Evolutionary conservation across 495 filamentous ascomycete species (phyloP).

Genomic region (Penicillium canariense): DNA sequence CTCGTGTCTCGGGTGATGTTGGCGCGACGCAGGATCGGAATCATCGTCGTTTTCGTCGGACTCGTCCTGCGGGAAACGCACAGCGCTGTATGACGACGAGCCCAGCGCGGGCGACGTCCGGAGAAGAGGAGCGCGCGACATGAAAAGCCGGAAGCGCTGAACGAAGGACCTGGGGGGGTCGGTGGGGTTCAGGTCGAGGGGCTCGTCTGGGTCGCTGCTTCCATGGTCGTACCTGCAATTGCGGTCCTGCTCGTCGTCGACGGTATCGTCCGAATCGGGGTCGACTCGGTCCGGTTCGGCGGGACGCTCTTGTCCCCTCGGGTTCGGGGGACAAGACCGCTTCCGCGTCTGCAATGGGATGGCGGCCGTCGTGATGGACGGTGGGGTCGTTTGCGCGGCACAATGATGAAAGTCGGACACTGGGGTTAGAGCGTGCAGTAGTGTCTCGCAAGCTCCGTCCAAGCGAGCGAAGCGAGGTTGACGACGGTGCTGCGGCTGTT

Average conservation of each 20-base stretch:
- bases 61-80: conserved; percentile 31
- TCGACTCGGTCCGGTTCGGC: conserved; percentile 18
- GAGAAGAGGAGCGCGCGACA: conserved; percentile 56
- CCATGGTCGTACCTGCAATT: conserved; percentile 13
- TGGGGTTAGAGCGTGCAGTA: conserved; percentile 20
- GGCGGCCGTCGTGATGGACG: conserved; percentile 15
- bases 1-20: not conserved
- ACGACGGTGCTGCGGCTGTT: not conserved
- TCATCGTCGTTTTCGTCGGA: conserved; percentile 10
- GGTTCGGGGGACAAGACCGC: conserved; percentile 25
- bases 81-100: conserved; percentile 57
- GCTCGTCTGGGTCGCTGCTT: conserved; percentile 12
- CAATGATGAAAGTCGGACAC: conserved; percentile 1
- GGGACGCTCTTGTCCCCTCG: conserved; percentile 27
- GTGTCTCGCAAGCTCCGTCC: not conserved
- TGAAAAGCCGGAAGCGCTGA: conserved; percentile 30
- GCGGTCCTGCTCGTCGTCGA: not conserved
- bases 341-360: conserved; percentile 30
- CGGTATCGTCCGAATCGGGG: conserved; percentile 3
- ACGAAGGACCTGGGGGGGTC: conserved; percentile 15
- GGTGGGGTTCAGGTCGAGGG: conserved; percentile 14
- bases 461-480: not conserved
- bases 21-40: not conserved
- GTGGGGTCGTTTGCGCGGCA: not conserved
- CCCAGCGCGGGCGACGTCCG: conserved; percentile 57